These are phyloP conservation scores for Sporothrix euskadiensis DNA, from an alignment of 2,329 filamentous ascomycete species.

Conservation along the genomic window DNA sequence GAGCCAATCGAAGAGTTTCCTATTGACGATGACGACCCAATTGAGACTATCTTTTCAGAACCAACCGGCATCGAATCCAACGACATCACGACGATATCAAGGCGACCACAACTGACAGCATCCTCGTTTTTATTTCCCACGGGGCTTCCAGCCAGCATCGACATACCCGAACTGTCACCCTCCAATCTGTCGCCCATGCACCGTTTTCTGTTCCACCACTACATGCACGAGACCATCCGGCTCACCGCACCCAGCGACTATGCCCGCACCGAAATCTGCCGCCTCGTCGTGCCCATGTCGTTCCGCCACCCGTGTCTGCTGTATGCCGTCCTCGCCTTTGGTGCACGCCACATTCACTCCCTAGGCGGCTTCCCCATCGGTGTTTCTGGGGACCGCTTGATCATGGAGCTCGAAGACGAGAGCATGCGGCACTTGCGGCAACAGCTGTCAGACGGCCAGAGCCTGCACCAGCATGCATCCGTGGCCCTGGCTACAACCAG, in stretches of 20 bases:
- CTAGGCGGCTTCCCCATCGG: conserved; percentile 8
- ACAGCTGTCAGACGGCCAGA: conserved; percentile 12
- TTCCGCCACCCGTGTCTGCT: conserved; percentile 24
- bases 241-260: conserved; percentile 30
- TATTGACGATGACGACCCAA: neutral
- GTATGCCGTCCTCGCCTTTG: conserved; percentile 27
- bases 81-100: neutral
- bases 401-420: conserved; percentile 21
- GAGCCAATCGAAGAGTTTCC: neutral
- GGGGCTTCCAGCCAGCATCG: neutral
- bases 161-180: neutral
- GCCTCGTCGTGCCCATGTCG: conserved; percentile 27
- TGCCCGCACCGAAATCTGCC: conserved; percentile 27
- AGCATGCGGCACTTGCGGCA: conserved; percentile 26
- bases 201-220: conserved; percentile 28
- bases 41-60: neutral
- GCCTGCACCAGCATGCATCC: conserved; percentile 12
- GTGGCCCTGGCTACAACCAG: conserved; percentile 27
- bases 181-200: conserved; percentile 8
- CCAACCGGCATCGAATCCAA: neutral
- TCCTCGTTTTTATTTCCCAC: no score
- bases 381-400: neutral
- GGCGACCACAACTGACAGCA: neutral
- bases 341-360: conserved; percentile 22
- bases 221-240: conserved; percentile 29